A percentile compares a stretch with the other conserved stretches of the same genome.
Evolutionary conservation across 164 flowering plant species (phyloP).

Genomic region (Amborella trichopoda): DNA sequence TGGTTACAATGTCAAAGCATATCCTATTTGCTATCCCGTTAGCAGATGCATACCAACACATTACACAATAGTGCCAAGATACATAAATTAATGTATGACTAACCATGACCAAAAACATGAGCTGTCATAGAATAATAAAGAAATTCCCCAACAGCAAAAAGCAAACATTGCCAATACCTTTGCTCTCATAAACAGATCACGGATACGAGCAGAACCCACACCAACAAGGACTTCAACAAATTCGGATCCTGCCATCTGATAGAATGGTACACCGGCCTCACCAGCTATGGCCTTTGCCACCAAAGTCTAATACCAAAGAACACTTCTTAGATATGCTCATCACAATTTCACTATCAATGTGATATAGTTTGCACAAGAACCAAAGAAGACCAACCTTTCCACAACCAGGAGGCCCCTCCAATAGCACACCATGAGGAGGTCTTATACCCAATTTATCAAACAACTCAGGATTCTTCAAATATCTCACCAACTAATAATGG

Average conservation of each 20-base stretch:
- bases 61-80: too few species aligned
- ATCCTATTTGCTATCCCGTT: too few species aligned
- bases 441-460: constrained; percentile 95
- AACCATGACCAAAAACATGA: too few species aligned
- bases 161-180: constrained; percentile 34
- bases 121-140: too few species aligned
- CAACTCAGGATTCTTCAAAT: constrained; percentile 89
- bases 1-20: too few species aligned
- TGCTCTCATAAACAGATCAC: constrained; percentile 91
- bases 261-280: constrained; percentile 99
- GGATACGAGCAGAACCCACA: constrained; percentile 96
- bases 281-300: constrained; percentile 99
- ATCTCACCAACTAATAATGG: constrained; percentile 63
- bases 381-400: constrained; percentile 64
- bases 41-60: too few species aligned
- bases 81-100: too few species aligned
- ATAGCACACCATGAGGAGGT: constrained; percentile 97
- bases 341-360: neutral
- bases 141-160: neutral
- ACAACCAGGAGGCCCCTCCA: constrained; percentile 98
- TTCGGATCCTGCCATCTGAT: constrained; percentile 98
- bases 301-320: constrained; percentile 52
- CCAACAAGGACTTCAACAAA: constrained; percentile 98
- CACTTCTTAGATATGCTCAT: neutral
- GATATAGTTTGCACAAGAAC: neutral